These are phyloP conservation scores for Trametes maxima DNA, from an alignment of 768 basidiomycete species.

Conservation along the genomic window DNA sequence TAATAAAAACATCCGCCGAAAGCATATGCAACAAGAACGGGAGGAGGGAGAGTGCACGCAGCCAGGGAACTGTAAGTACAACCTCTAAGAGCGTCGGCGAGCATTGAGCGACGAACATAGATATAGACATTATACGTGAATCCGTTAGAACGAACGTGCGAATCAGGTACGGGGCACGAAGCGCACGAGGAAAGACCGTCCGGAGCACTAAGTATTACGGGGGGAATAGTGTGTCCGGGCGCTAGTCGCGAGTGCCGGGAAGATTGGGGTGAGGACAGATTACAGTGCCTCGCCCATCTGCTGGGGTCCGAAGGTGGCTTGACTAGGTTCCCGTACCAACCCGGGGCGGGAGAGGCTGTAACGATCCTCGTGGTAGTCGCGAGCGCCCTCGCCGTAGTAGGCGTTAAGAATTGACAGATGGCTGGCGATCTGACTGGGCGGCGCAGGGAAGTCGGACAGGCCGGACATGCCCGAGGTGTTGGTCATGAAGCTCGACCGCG, in stretches of 20 bases:
- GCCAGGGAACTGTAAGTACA: neutral
- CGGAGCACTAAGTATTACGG: neutral
- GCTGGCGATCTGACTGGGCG: conserved; percentile 45
- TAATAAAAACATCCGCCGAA: conserved; percentile 15
- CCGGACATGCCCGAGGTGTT: conserved; percentile 63
- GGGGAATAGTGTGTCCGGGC: neutral
- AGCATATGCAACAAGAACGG: neutral
- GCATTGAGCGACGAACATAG: neutral
- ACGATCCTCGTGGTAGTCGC: conserved; percentile 15
- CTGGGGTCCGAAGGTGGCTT: conserved; percentile 30
- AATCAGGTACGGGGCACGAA: neutral
- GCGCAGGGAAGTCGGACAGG: conserved; percentile 72
- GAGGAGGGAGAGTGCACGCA: neutral
- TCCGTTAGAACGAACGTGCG: conserved; percentile 6
- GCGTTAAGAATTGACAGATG: conserved; percentile 48
- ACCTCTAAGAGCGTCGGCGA: neutral
- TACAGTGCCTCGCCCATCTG: conserved; percentile 32
- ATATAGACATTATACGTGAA: conserved; percentile 11
- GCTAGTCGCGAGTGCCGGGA: neutral
- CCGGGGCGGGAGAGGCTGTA: conserved; percentile 10
- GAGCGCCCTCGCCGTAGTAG: conserved; percentile 40
- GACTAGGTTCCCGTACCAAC: conserved; percentile 29
- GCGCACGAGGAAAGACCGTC: neutral
- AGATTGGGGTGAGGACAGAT: neutral
- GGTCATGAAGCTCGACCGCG: conserved; percentile 64